Percentiles rank a stretch among this genome's conserved stretches.
Conservation (phyloP, 2,329 filamentous ascomycete species). For the Graphiopsis chlorocephala region DNA sequence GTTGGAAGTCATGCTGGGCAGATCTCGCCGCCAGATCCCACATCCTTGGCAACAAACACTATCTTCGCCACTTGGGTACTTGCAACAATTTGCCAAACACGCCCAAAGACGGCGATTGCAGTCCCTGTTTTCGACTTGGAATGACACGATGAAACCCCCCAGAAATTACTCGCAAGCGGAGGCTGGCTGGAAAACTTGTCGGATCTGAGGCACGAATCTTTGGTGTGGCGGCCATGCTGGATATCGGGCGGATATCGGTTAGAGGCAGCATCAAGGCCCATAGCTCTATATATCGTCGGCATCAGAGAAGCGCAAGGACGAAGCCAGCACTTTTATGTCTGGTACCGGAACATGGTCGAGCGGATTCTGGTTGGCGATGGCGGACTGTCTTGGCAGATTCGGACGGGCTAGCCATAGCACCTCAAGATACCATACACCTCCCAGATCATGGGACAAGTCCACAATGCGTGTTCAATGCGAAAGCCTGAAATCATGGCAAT, state of each 20-base stretch:
- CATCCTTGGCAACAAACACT: not conserved
- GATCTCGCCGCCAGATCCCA: not conserved
- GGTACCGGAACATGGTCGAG: constrained; percentile 15
- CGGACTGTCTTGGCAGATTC: constrained; percentile 17
- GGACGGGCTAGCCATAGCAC: constrained; percentile 16
- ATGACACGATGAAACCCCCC: not conserved
- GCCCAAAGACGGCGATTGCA: not conserved
- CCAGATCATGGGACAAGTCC: constrained; percentile 10
- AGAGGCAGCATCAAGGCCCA: constrained; percentile 13
- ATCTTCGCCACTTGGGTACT: not conserved
- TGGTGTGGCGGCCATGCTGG: constrained; percentile 10
- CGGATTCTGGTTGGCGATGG: constrained; percentile 15
- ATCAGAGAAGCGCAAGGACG: constrained; percentile 16
- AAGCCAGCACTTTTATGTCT: constrained; percentile 12
- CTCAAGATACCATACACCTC: constrained; percentile 14
- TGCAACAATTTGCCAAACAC: not conserved
- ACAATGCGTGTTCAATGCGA: constrained; percentile 9
- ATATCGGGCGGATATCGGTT: constrained; percentile 17
- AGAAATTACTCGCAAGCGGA: not conserved
- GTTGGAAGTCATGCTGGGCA: not conserved
- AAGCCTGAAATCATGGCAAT: constrained; percentile 1
- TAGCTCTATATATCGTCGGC: constrained; percentile 17
- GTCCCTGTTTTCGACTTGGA: not conserved
- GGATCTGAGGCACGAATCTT: not conserved
- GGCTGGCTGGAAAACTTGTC: not conserved